Evolutionary conservation across 2,329 filamentous ascomycete genomes (phyloP), one percentile per base, ranked within the genome.

Genomic region (Cladorrhinum sp.): DNA sequence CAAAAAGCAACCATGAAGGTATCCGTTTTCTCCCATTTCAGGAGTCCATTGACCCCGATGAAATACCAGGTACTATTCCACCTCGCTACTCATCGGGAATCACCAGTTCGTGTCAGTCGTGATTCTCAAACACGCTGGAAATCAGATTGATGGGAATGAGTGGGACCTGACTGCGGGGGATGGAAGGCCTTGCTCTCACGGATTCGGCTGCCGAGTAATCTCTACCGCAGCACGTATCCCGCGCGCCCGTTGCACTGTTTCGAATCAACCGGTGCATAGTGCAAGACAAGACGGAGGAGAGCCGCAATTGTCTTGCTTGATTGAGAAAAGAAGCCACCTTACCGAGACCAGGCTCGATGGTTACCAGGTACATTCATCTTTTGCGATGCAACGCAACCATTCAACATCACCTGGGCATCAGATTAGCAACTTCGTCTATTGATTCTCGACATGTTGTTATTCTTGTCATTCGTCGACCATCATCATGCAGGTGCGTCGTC

Each of bases 41-140:
- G n/a, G n/a, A n/a, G n/a, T n/a, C n/a, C n/a, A n/a, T n/a, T n/a
- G n/a, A n/a, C n/a, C n/a, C n/a, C n/a, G n/a, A n/a, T n/a, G n/a
- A n/a, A n/a, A n/a, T n/a, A n/a, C n/a, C n/a, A n/a, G n/a, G n/a
- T n/a, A n/a, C n/a, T n/a, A n/a, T n/a, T n/a, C n/a, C n/a, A n/a
- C n/a, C n/a, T n/a, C n/a, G n/a, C n/a, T n/a, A n/a, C n/a, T n/a
- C n/a, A n/a, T n/a, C n/a, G 25, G 10, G 25, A 29, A 29, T 29
- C 25, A 29, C 25, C 25, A 29, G 25, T 29, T 29, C 25, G 25
- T 56, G 29, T 50, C 25, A 53, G 53, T 58, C 56, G 64, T 65
- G 59, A 65, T 63, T 57, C 55, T 65, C 63, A 63, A 61, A 62
- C 64, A 62, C n/a, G 20, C 18, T 50, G 25, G 50, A 29, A 29